Base-by-base conservation (phyloP, 2,329 filamentous ascomycete genomes). In the Fusarium tupiense region DNA sequence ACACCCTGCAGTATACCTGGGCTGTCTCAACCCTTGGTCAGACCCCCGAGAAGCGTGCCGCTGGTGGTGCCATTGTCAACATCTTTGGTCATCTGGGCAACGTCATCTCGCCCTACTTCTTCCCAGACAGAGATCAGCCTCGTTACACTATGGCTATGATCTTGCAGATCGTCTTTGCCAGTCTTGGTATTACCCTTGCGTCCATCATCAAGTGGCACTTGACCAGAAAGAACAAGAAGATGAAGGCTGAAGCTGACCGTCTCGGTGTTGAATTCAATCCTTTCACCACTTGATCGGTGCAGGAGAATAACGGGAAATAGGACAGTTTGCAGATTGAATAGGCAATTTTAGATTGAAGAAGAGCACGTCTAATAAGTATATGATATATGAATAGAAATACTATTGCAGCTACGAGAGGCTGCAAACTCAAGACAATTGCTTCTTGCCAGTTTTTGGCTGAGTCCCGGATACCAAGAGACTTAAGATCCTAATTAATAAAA, bases 61-160 rank as follows among this genome's bases (percentile, higher is more conserved):
- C 69, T 20, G 82, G 81, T 9, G 78, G 77, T 11, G 80, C 82
- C 3, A 79, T 85, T 1, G 78, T 83, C 26, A 84, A 84, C 52
- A 76, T 84, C 12, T 69, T 83, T 24, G 78, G 78, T 0, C 82
- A 84, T 53, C 53, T 85, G 4, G 83, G 82, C 2, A 84, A 82
- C 14, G 79, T 85, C n/a, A 82, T 80, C 61, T 82, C 80, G 3
- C 83, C 83, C 3, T 85, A 84, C 61, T 81, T 85, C 61, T 84
- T 84, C 69, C 67, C 76, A 0, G 71, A 75, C 1, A 72, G 64
- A 29, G 79, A 82, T 20, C 72, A 62, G 1, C 81, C 81, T 7
- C 71, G 81, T 1, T 82, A 81, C 37, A 61, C 76, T 0, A 78
- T 72, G 61, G 80, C 76, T 14, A 82, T 80, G 67, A 75, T 80